phyloP scores from a whole-genome alignment of 352 stramenopile species.

The Pythium phragmiticola region DNA sequence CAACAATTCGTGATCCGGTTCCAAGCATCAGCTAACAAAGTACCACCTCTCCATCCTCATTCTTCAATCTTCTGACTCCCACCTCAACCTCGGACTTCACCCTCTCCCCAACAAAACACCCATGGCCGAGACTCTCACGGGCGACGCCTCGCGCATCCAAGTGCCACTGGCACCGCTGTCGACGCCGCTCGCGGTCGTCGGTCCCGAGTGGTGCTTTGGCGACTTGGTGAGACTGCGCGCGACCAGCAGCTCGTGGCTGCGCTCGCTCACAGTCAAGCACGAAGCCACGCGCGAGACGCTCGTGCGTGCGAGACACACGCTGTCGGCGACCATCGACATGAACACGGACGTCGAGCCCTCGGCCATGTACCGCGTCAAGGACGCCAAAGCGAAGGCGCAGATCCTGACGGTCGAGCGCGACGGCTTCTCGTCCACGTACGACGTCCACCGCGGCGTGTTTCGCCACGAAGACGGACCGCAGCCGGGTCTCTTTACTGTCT shows the following conservation, averaged over 20 bases:
- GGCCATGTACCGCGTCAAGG: constrained; percentile 2
- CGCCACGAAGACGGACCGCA: constrained; percentile 9
- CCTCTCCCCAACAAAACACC: background rate
- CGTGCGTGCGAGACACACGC: constrained; percentile 1
- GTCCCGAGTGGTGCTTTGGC: constrained; percentile 4
- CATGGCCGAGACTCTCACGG: background rate
- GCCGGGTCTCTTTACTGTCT: background rate
- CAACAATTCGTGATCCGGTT: too few species aligned
- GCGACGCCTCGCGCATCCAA: background rate
- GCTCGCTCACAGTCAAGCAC: constrained; percentile 8
- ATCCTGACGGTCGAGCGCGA: constrained; percentile 8
- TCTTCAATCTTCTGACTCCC: too few species aligned
- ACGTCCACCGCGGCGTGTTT: constrained; percentile 9
- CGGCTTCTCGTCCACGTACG: background rate
- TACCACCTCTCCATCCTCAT: too few species aligned
- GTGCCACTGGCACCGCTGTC: background rate
- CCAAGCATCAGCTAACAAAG: too few species aligned
- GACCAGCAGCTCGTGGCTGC: constrained; percentile 1
- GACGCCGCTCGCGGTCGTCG: constrained; percentile 2
- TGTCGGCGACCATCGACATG: constrained; percentile 4
- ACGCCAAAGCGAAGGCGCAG: background rate
- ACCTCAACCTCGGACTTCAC: background rate
- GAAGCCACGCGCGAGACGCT: constrained; percentile 1
- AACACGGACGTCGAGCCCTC: constrained; percentile 8
- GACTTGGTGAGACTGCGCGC: background rate